phyloP scores from a whole-genome alignment of 345 rosid species.

The Pelargonium nanum region DNA sequence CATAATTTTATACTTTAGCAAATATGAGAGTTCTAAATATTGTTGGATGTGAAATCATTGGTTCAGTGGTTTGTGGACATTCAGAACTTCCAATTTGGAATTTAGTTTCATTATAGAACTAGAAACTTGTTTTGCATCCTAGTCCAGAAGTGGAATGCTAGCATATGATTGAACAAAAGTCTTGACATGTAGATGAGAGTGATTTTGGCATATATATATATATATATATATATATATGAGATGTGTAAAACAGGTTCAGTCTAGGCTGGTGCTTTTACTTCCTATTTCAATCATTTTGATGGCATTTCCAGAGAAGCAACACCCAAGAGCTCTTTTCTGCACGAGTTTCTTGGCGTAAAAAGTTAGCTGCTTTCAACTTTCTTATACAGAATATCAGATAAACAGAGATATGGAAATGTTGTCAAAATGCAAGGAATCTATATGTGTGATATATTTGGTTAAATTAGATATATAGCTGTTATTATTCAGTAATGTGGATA shows the following conservation, averaged over 20 bases:
- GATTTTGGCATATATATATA: background rate
- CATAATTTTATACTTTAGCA: too few species aligned
- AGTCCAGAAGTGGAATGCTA: background rate
- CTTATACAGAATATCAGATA: slow-evolving; percentile 2
- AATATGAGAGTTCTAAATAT: too few species aligned
- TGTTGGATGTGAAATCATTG: too few species aligned
- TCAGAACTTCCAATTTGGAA: too few species aligned
- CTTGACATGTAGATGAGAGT: too few species aligned
- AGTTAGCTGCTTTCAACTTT: slow-evolving; percentile 14
- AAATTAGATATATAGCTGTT: too few species aligned
- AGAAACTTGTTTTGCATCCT: background rate
- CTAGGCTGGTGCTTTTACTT: slow-evolving; percentile 39
- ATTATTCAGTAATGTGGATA: too few species aligned
- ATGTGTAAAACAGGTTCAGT: slow-evolving; percentile 33
- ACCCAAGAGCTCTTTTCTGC: slow-evolving; percentile 33
- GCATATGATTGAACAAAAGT: background rate
- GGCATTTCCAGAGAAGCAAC: slow-evolving; percentile 44
- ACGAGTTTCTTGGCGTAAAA: slow-evolving; percentile 39
- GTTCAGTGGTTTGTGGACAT: too few species aligned
- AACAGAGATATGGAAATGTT: background rate
- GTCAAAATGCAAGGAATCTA: slow-evolving; percentile 1
- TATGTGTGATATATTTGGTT: background rate
- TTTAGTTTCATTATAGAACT: background rate
- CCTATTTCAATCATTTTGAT: slow-evolving; percentile 41
- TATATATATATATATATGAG: too few species aligned